Evolutionary conservation across 768 basidiomycete species (phyloP).

Genomic region (Lyophyllum semitale): DNA sequence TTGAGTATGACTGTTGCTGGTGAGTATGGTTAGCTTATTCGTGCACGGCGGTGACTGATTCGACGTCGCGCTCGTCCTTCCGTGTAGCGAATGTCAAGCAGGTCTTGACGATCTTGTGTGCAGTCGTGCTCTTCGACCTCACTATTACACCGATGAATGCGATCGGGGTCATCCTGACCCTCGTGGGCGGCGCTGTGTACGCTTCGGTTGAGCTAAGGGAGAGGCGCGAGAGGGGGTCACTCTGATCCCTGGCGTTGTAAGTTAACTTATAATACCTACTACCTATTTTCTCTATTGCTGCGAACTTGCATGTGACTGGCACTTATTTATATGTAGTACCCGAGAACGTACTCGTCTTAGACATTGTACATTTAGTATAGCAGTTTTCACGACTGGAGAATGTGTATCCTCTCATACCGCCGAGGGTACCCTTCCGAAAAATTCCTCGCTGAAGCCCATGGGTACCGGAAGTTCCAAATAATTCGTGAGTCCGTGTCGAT

Average conservation of each 20-base stretch:
- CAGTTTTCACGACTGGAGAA: too few species aligned
- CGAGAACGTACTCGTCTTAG: neutral
- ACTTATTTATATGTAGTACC: neutral
- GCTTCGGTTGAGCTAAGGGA: conserved; percentile 66
- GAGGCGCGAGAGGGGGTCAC: conserved; percentile 24
- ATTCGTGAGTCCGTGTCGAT: conserved; percentile 11
- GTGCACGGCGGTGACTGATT: neutral
- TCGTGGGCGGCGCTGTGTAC: conserved; percentile 85
- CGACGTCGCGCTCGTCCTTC: neutral
- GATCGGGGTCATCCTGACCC: conserved; percentile 80
- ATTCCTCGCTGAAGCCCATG: too few species aligned
- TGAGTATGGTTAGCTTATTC: conserved; percentile 32
- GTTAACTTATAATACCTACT: neutral
- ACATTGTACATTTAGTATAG: neutral
- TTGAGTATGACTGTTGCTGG: conserved; percentile 91
- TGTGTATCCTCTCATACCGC: too few species aligned
- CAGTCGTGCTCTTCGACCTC: conserved; percentile 82
- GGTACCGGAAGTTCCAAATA: too few species aligned
- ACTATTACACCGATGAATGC: conserved; percentile 79
- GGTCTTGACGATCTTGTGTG: conserved; percentile 84
- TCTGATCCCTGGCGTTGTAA: neutral
- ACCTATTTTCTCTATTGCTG: neutral
- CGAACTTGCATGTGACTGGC: neutral
- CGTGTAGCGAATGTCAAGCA: conserved; percentile 85
- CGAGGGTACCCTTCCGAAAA: too few species aligned